These are phyloP conservation scores for Hygrophorus russula DNA, from an alignment of 768 basidiomycete genomes.

Conservation along the genomic window DNA sequence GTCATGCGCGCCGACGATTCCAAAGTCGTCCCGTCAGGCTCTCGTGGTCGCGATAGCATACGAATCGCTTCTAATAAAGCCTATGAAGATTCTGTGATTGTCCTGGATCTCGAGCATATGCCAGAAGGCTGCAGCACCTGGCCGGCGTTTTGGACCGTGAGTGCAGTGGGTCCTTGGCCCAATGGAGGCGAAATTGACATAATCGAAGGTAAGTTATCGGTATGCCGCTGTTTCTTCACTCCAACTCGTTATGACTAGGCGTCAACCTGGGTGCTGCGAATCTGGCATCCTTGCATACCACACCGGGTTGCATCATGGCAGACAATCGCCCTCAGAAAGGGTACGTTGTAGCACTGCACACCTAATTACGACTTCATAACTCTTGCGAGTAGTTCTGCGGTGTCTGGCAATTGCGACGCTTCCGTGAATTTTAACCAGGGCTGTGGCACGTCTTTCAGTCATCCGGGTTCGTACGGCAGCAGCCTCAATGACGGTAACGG, in stretches of 20 bases:
- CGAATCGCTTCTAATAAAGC: conserved; percentile 36
- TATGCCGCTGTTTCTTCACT: not conserved
- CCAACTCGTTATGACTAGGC: conserved; percentile 19
- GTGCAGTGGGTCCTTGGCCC: conserved; percentile 44
- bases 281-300: conserved; percentile 44
- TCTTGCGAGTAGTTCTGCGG: conserved; percentile 19
- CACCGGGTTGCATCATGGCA: conserved; percentile 34
- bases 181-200: conserved; percentile 51
- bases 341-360: conserved; percentile 18
- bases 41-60: conserved; percentile 45
- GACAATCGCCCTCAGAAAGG: conserved; percentile 31
- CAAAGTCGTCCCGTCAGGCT: conserved; percentile 21
- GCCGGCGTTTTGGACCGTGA: conserved; percentile 57
- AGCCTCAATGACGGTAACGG: conserved; percentile 42
- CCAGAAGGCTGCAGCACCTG: conserved; percentile 48
- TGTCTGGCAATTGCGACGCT: conserved; percentile 38
- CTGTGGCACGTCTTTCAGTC: conserved; percentile 38
- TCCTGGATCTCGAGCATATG: conserved; percentile 50
- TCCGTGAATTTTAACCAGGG: conserved; percentile 45
- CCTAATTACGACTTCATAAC: not conserved
- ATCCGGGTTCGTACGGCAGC: conserved; percentile 31
- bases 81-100: conserved; percentile 33
- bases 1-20: conserved; percentile 45
- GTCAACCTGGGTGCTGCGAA: conserved; percentile 38
- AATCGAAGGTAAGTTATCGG: conserved; percentile 33